phyloP scores from a whole-genome alignment of 78 protist genomes.

The Pirum gemmata region DNA sequence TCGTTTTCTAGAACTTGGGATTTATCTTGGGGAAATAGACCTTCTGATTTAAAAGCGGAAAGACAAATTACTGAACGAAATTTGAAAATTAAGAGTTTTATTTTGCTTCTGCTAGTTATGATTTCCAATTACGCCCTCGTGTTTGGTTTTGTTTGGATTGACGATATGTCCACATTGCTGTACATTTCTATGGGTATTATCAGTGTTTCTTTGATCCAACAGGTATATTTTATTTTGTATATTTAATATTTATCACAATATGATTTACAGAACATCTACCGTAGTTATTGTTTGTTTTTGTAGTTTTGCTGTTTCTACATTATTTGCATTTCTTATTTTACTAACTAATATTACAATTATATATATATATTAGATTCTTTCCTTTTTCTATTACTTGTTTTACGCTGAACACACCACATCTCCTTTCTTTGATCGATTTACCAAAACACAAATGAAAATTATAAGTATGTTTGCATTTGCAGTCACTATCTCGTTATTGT shows the following conservation, averaged over 20 bases:
- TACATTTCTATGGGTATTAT: neutral
- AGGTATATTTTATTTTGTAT: no score
- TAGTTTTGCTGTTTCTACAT: no score
- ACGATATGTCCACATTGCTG: neutral
- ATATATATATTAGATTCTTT: no score
- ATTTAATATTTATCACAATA: no score
- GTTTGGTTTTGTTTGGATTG: neutral
- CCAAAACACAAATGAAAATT: neutral
- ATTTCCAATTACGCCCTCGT: neutral
- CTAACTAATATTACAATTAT: no score
- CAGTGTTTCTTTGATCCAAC: neutral
- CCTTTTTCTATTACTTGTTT: neutral
- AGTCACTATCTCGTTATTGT: neutral
- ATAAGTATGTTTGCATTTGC: neutral
- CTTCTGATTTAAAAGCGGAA: neutral
- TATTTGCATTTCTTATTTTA: no score
- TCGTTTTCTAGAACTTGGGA: conserved; percentile 39
- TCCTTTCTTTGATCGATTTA: neutral
- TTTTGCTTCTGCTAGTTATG: neutral
- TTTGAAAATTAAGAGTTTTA: neutral
- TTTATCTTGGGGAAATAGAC: conserved; percentile 45
- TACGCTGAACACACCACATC: neutral
- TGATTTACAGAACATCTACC: no score
- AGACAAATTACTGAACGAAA: neutral
- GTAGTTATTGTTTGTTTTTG: no score